A percentile compares a stretch with the other conserved stretches of the same genome.
phyloP scores from a whole-genome alignment of 2,329 filamentous ascomycete species.

The Pestalotiopsis sp. region DNA sequence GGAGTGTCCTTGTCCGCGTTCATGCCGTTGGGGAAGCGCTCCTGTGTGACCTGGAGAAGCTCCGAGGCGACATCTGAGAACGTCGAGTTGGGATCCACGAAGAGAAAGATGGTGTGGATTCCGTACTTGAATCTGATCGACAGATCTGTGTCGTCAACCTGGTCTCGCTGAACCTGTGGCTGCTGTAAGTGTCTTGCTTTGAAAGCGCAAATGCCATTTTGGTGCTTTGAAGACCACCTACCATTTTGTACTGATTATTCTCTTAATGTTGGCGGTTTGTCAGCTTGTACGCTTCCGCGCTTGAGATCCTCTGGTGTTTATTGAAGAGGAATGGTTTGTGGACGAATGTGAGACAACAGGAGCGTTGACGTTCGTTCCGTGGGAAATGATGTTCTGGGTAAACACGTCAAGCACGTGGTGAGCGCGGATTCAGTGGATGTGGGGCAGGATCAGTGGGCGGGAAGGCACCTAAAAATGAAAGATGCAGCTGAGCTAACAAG shows the following conservation, averaged over 20 bases:
- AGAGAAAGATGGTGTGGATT: conserved; percentile 69
- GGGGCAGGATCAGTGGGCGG: no score
- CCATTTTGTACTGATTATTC: background rate
- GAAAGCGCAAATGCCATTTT: background rate
- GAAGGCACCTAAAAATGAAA: no score
- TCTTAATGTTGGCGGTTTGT: no score
- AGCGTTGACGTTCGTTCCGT: no score
- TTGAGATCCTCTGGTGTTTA: no score
- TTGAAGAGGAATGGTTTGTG: no score
- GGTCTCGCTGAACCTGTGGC: conserved; percentile 8
- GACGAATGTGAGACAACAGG: no score
- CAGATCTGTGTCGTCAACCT: conserved; percentile 26
- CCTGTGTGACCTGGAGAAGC: conserved; percentile 57
- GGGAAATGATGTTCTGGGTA: no score
- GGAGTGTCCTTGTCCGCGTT: conserved; percentile 25
- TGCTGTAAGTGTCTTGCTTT: background rate
- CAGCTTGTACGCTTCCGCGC: no score
- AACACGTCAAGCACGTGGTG: no score
- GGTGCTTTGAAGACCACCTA: background rate
- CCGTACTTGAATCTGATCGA: conserved; percentile 74
- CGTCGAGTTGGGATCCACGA: conserved; percentile 57
- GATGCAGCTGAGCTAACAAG: no score
- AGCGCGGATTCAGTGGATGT: no score
- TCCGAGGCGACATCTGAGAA: conserved; percentile 58
- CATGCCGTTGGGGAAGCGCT: conserved; percentile 57